phyloP scores from a whole-genome alignment of 2,329 filamentous ascomycete species.

The Botrytis squamosa region DNA sequence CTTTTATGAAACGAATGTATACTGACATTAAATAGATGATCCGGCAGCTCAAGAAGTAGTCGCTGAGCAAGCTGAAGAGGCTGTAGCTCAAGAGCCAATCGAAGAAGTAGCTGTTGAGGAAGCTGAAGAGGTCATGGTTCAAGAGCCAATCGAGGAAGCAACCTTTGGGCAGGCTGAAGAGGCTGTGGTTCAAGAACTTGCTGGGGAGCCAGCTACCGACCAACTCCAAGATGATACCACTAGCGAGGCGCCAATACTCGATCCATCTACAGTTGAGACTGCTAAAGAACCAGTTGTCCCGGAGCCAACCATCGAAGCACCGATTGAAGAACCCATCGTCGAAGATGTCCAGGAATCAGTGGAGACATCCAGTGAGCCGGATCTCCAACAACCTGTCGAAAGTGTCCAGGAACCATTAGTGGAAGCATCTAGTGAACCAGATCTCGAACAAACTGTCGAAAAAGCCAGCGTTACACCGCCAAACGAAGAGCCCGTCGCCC shows the following conservation, averaged over 20 bases:
- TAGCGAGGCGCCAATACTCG: neutral
- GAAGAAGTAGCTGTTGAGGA: neutral
- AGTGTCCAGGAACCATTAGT: neutral
- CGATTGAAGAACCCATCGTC: too few species aligned
- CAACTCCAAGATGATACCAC: neutral
- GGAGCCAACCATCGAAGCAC: neutral
- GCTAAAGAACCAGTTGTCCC: neutral
- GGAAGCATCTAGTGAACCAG: neutral
- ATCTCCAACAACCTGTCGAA: neutral
- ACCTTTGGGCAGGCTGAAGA: neutral
- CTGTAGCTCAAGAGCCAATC: neutral
- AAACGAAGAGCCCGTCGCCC: neutral
- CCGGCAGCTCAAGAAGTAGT: neutral
- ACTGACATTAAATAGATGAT: conserved; percentile 1
- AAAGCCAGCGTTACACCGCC: neutral
- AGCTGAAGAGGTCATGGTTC: neutral
- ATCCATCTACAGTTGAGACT: neutral
- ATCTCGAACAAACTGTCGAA: neutral
- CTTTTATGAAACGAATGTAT: neutral
- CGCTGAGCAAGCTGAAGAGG: conserved; percentile 8
- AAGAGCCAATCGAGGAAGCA: neutral
- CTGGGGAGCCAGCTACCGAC: neutral
- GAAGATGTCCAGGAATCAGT: neutral
- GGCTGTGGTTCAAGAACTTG: neutral
- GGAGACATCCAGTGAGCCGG: neutral